Evolutionary conservation across 1,139 yeast species (phyloP), one percentile per base, ranked within the genome.

Genomic region (Candida gigantensis): DNA sequence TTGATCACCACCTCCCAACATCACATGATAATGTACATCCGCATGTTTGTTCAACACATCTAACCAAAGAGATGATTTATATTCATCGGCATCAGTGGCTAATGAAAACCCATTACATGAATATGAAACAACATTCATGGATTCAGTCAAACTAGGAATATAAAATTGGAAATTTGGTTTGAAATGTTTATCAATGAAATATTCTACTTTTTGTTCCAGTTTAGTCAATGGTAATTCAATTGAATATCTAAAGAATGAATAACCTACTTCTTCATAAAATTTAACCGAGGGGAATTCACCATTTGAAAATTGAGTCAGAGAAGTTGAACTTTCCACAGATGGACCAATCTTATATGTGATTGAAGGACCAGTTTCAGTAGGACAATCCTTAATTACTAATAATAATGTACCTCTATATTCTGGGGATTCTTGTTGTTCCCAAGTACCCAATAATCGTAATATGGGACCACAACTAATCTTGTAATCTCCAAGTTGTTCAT

Each of bases 1-100:
- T 62, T 92, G 98, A 59, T 92, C 98, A 23, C 98, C 98, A 34
- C 97, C 97, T 14, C 97, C 97, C 28, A 90, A 68, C 95, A 90
- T 89, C 5, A 88, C 97, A 56, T 92, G 97, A 62, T 86, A 88
- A 33, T 83, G 90, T 30, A 69, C 60, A 5, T 64, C 53, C 9
- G 45, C 13, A 55, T 89, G 96, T 46, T 79, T 79, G 19, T 74
- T 67, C 51, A 90, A 54, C 3, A 90, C 95, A 55, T 92, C 96
- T 35, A 67, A 72, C 97, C 97, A 92, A 47, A 90, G 64, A 4
- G 88, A 81, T 10, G 90, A 86, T 43, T 79, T 76, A 61, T 80
- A 90, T 11, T 65, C 63, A 2, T 65, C 54, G 1, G 96, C 81
- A 41, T 81, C 86, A 2, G 86, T 84, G 3, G 75, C 77, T 36